These are phyloP conservation scores for Pseudogymnoascus sp. DNA, from an alignment of 2,329 filamentous ascomycete genomes.

Conservation along the genomic window DNA sequence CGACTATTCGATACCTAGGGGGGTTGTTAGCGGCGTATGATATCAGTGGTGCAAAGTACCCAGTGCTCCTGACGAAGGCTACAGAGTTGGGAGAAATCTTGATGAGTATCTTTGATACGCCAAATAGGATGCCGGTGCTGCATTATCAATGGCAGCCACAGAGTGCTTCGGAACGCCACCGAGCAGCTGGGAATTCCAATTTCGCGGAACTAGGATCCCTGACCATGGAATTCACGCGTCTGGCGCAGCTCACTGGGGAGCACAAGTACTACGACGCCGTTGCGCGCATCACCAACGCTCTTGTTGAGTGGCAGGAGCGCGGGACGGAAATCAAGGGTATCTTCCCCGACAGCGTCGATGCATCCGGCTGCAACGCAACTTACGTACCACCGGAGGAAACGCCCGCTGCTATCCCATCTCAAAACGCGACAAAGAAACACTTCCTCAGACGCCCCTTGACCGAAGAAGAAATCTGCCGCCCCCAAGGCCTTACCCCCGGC, in stretches of 20 bases:
- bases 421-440: neutral
- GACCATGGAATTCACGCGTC: conserved; percentile 78
- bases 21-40: conserved; percentile 31
- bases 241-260: conserved; percentile 76
- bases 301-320: conserved; percentile 64
- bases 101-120: conserved; percentile 41
- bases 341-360: conserved; percentile 71
- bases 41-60: conserved; percentile 23
- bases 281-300: conserved; percentile 71
- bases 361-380: conserved; percentile 64
- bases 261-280: conserved; percentile 84
- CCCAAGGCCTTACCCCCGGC: conserved; percentile 47
- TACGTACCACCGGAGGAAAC: conserved; percentile 24
- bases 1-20: conserved; percentile 32
- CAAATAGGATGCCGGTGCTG: conserved; percentile 39
- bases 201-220: conserved; percentile 55
- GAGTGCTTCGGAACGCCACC: conserved; percentile 53
- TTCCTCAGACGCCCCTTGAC: neutral
- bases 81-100: conserved; percentile 26
- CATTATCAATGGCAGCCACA: conserved; percentile 47
- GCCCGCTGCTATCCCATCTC: neutral
- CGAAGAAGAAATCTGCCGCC: conserved; percentile 38
- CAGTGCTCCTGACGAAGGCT: conserved; percentile 25
- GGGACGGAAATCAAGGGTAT: conserved; percentile 60
- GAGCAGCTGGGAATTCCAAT: conserved; percentile 46